Base-by-base conservation (phyloP, 495 filamentous ascomycete species). In the Neurospora tetrasperma region DNA sequence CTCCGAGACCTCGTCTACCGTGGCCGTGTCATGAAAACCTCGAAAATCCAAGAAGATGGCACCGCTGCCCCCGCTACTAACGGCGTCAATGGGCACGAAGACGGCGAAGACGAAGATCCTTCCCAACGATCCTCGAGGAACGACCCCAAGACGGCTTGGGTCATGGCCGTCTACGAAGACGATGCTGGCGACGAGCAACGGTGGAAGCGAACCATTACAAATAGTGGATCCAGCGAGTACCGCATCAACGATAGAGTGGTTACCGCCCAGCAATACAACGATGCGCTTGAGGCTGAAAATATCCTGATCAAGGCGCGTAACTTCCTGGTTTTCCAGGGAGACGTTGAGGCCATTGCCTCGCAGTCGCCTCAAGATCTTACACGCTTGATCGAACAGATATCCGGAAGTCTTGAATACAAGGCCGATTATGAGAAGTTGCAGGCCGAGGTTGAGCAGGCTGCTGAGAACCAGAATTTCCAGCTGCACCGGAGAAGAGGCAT, bases 121-220 rank as follows among this genome's bases (percentile, higher is more conserved):
- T 87, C 89, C 68, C 84, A 86, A 42, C 84, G 85, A 43, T 81
- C 83, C 31, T 81, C 79, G 8, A 84, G 88, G 48, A 87, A 88
- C 75, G 95, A 98, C 75, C 96, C 96, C 1, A 93, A 92, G 76
- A 94, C 90, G 8, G 96, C 96, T 5, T 99, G 94, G 95, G 96
- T 99, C 4, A 98, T 97, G 94, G 96, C 96, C 9, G 94, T 98
- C 42, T 99, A 98, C 82, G 94, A 98, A 79, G 96, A 99, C 76
- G 96, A 98, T 81, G 94, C 94, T 3, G 95, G 94, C 42, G 94
- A 98, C 73, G 93, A 97, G 81, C 94, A 97, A 76, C 88, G 90
- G 77, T 99, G 96, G 96, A 97, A 97, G 82, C 92, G 96, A 66
- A 90, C 89, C 71, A 98, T 99, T 78, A 97, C 96, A 18, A 92